Base-by-base conservation (phyloP, 352 stramenopile genomes). In the Phytopythium oedochilum region DNA sequence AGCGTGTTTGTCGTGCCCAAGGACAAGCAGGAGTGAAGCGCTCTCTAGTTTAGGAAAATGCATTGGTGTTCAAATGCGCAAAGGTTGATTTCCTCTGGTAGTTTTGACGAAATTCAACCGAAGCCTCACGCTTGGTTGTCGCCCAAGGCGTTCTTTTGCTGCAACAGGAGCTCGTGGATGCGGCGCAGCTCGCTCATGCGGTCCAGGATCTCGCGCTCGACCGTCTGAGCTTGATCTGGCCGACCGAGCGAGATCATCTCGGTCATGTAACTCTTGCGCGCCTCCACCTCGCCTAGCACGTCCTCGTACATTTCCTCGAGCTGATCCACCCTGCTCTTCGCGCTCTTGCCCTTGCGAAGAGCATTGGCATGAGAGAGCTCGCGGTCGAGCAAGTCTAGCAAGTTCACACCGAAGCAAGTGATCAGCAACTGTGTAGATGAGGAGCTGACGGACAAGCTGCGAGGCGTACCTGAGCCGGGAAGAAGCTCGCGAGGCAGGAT, bases 401-500 rank as follows among this genome's bases (percentile, higher is more conserved):
- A n/a, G n/a, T n/a, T n/a, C n/a, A n/a, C n/a, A n/a, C n/a, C n/a
- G n/a, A n/a, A n/a, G n/a, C n/a, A n/a, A 12, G 5, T 6, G 26
- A 25, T 5, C 22, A 25, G 23, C 29, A 39, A 22, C 36, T 15
- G 32, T 36, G 32, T 3, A 36, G 5, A 36, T 14, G 32, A 36
- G 32, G 32, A 36, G 11, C 32, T n/a, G n/a, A n/a, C n/a, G n/a
- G n/a, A n/a, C n/a, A n/a, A n/a, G n/a, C n/a, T n/a, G n/a, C n/a
- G n/a, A 48, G 36, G 57, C 46, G 28, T 52, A 90, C 82, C 75
- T 26, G 83, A 65, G 66, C 80, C 80, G n/a, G 83, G 83, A 3
- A 93, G 59, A 8, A 93, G 60, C 31, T 91, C 74, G 0, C 68
- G 63, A 6, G 83, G 83, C n/a, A 93, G 59, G 55, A 93, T 93